Percentiles rank a stretch among this genome's conserved stretches.
Conservation (phyloP, 1,284 basidiomycete species). For the Apiotrichum sp. region DNA sequence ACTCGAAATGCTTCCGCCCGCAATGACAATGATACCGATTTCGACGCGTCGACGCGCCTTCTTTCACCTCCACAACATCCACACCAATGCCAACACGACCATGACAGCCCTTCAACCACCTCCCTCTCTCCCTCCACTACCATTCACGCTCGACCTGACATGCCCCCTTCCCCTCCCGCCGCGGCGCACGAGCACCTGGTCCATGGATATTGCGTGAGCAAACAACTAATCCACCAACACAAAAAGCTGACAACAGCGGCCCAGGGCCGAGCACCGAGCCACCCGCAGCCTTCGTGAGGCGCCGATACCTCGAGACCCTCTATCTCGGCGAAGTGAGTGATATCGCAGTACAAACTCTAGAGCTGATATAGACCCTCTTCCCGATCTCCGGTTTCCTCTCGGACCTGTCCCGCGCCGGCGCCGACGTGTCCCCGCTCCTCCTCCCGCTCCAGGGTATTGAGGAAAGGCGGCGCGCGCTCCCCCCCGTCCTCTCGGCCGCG, state of each 20-base stretch:
- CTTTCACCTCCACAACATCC: no score
- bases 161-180: slow-evolving; percentile 28
- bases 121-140: slow-evolving; percentile 4
- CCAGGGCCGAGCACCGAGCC: slow-evolving; percentile 17
- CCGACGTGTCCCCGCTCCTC: background rate
- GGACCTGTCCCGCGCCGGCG: slow-evolving; percentile 20
- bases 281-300: slow-evolving; percentile 12
- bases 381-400: slow-evolving; percentile 25
- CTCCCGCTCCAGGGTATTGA: slow-evolving; percentile 17
- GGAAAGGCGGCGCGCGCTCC: slow-evolving; percentile 22
- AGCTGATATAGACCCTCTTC: slow-evolving; percentile 19
- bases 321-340: slow-evolving; percentile 32
- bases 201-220: slow-evolving; percentile 18
- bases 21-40: no score
- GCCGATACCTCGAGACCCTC: slow-evolving; percentile 37
- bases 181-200: slow-evolving; percentile 5
- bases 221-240: background rate
- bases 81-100: no score
- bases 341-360: background rate
- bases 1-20: no score
- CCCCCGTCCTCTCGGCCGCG: slow-evolving; percentile 11
- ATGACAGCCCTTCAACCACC: no score
- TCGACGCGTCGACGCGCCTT: no score
- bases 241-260: slow-evolving; percentile 17
- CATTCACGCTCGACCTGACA: slow-evolving; percentile 27